Conservation (phyloP, 305 asterid species). For the Ilex paraguariensis region DNA sequence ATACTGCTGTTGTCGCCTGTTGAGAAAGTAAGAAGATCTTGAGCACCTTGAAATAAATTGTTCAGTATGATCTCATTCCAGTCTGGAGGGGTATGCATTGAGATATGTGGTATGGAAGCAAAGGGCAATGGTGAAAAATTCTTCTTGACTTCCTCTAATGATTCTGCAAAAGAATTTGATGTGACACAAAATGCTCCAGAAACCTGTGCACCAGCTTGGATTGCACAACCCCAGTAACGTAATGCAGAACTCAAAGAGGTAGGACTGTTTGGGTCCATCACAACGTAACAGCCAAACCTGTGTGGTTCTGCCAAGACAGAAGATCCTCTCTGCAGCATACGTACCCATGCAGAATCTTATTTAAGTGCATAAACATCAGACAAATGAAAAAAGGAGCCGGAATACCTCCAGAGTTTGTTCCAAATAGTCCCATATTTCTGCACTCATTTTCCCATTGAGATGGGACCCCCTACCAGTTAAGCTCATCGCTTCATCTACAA, state of each 20-base stretch:
- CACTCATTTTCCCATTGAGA: constrained; percentile 64
- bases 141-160: constrained; percentile 22
- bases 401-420: constrained; percentile 66
- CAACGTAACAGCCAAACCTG: constrained; percentile 73
- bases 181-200: constrained; percentile 68
- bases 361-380: background rate
- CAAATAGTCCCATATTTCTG: constrained; percentile 74
- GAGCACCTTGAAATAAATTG: constrained; percentile 47
- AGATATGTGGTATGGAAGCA: constrained; percentile 53
- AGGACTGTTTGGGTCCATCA: constrained; percentile 57
- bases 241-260: constrained; percentile 50
- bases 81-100: constrained; percentile 26
- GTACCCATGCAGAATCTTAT: background rate
- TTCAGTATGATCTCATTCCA: constrained; percentile 55
- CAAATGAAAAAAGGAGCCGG: constrained; percentile 8
- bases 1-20: constrained; percentile 20
- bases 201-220: constrained; percentile 81
- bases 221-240: constrained; percentile 90
- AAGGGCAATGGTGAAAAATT: constrained; percentile 59
- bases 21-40: constrained; percentile 36
- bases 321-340: constrained; percentile 62
- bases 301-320: constrained; percentile 51
- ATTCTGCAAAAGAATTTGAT: constrained; percentile 20
- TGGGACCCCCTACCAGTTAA: constrained; percentile 37
- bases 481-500: constrained; percentile 66